A percentile compares a stretch with the other conserved stretches of the same genome.
Evolutionary conservation across 176 grass and related monocot genomes (phyloP).

Genomic region (Alloteropsis semialata): DNA sequence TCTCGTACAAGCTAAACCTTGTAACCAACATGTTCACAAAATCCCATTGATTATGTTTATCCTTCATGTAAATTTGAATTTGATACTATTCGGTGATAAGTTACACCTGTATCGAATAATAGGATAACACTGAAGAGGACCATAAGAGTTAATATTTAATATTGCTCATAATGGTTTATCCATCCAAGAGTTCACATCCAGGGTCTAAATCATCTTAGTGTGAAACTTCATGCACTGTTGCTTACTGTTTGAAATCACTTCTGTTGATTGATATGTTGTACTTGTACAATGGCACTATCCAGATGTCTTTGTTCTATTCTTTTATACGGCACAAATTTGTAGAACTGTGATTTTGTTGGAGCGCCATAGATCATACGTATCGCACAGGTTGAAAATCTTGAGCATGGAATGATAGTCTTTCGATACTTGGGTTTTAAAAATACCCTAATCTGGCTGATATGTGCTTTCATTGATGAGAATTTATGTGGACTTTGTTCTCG

Average conservation of each 20-base stretch:
- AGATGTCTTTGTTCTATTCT: neutral
- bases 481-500: neutral
- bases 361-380: neutral
- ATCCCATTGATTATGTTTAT: neutral
- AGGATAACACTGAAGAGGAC: neutral
- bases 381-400: neutral
- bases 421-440: neutral
- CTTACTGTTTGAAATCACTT: neutral
- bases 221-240: neutral
- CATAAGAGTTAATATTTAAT: neutral
- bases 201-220: neutral
- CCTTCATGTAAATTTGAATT: neutral
- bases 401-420: neutral
- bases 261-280: neutral
- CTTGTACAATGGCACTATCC: neutral
- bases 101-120: neutral
- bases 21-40: neutral
- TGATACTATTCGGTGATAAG: neutral
- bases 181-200: too few relatives aligned
- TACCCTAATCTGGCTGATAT: neutral
- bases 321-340: neutral
- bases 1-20: neutral
- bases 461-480: neutral
- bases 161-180: neutral
- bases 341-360: neutral